Conservation (phyloP, 306 rosid species). For the Cucurbita ficifolia region DNA sequence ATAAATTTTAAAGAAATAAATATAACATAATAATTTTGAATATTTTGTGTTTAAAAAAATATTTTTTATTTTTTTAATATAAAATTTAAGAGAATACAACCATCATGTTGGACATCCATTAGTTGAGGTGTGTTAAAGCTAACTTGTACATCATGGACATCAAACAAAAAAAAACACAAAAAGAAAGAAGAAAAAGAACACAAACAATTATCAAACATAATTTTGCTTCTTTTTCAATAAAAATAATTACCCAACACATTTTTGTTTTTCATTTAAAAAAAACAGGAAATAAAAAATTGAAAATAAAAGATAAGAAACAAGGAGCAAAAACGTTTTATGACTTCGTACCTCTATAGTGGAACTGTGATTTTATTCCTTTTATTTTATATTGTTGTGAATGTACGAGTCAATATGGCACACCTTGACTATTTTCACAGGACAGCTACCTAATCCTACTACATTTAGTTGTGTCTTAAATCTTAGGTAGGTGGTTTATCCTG, state of each 20-base stretch:
- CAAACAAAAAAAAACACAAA: too few relatives aligned
- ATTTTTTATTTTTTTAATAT: background rate
- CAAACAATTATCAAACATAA: too few relatives aligned
- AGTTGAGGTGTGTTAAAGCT: too few relatives aligned
- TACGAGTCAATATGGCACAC: too few relatives aligned
- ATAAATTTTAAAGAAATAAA: background rate
- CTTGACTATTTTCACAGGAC: background rate
- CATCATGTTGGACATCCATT: too few relatives aligned
- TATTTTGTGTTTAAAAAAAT: background rate
- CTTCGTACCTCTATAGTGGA: background rate
- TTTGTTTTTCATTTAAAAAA: too few relatives aligned
- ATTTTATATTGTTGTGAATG: too few relatives aligned
- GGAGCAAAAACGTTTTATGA: too few relatives aligned
- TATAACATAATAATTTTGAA: background rate
- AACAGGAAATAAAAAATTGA: background rate
- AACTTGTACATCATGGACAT: too few relatives aligned
- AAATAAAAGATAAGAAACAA: background rate
- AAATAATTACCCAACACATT: background rate
- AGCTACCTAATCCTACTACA: background rate
- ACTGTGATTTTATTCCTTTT: background rate
- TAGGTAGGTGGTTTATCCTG: background rate
- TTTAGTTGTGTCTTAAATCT: background rate
- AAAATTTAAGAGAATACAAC: background rate
- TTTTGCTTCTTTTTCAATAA: too few relatives aligned
- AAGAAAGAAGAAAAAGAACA: too few relatives aligned